Evolutionary conservation across 1,284 basidiomycete genomes (phyloP).

Genomic region (Sparassis latifolia): DNA sequence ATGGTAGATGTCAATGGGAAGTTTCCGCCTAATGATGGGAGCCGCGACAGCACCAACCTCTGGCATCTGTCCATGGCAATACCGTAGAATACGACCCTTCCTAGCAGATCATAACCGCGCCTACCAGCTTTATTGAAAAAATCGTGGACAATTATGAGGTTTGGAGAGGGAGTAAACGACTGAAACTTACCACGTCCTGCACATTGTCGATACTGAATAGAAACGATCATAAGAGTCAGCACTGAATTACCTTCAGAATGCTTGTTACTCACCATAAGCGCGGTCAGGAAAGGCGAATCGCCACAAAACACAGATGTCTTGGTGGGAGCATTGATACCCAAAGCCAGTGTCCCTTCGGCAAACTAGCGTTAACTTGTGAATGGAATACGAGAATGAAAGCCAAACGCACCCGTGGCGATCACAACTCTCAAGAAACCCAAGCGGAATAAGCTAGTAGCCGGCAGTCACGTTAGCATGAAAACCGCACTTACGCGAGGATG

Average conservation of each 20-base stretch:
- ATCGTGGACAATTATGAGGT: background rate
- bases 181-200: slow-evolving; percentile 32
- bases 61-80: slow-evolving; percentile 55
- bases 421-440: slow-evolving; percentile 56
- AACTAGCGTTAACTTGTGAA: too few relatives aligned
- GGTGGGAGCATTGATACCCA: slow-evolving; percentile 70
- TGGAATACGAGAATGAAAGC: background rate
- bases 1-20: slow-evolving; percentile 66
- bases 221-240: slow-evolving; percentile 2
- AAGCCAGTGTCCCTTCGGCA: slow-evolving; percentile 50
- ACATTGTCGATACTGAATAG: slow-evolving; percentile 58
- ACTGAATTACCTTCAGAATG: background rate
- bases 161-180: background rate
- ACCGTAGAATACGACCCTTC: slow-evolving; percentile 68
- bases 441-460: slow-evolving; percentile 44
- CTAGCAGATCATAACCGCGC: slow-evolving; percentile 63
- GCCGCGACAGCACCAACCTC: slow-evolving; percentile 53
- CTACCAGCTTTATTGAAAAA: slow-evolving; percentile 26
- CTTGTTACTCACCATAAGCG: slow-evolving; percentile 43
- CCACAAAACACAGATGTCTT: slow-evolving; percentile 63
- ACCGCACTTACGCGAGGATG: background rate
- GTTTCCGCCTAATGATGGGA: slow-evolving; percentile 56
- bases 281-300: slow-evolving; percentile 60
- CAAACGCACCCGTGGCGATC: slow-evolving; percentile 48
- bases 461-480: background rate